Evolutionary conservation across 495 filamentous ascomycete genomes (phyloP).

Genomic region (Aspergillus kassunensis): DNA sequence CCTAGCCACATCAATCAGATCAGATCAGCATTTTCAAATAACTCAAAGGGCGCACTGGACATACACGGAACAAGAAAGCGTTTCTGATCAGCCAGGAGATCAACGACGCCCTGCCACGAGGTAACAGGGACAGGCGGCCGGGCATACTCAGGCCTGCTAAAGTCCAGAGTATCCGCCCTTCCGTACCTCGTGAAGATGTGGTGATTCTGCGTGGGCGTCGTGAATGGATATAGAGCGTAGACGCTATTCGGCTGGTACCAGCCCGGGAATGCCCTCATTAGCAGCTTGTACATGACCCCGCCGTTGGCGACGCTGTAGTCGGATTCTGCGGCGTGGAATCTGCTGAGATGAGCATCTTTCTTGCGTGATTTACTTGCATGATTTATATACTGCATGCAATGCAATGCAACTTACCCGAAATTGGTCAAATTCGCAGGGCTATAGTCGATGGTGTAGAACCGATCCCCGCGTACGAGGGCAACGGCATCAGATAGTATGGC

Average conservation of each 20-base stretch:
- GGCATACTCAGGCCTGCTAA: slow-evolving; percentile 58
- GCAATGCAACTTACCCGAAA: slow-evolving; percentile 48
- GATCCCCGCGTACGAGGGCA: slow-evolving; percentile 49
- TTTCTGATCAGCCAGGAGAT: slow-evolving; percentile 9
- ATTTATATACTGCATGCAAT: background rate
- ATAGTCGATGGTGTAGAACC: slow-evolving; percentile 53
- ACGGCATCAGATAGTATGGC: slow-evolving; percentile 53
- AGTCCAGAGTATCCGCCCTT: slow-evolving; percentile 48
- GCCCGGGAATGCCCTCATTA: slow-evolving; percentile 72
- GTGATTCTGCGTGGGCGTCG: slow-evolving; percentile 64
- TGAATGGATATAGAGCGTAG: slow-evolving; percentile 83
- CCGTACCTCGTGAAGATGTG: slow-evolving; percentile 66
- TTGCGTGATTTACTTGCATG: too few relatives aligned
- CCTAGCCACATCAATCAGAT: slow-evolving; percentile 45
- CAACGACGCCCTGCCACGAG: slow-evolving; percentile 7
- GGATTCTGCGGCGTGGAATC: slow-evolving; percentile 62
- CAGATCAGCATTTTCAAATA: slow-evolving; percentile 46
- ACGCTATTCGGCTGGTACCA: slow-evolving; percentile 74
- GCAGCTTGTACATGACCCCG: slow-evolving; percentile 80
- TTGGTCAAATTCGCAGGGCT: slow-evolving; percentile 75
- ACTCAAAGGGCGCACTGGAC: slow-evolving; percentile 52
- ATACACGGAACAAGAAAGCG: slow-evolving; percentile 36
- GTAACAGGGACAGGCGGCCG: slow-evolving; percentile 3
- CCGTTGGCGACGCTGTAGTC: slow-evolving; percentile 71
- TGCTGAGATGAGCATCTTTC: background rate